Conservation (phyloP, 2,329 filamentous ascomycete species). For the Plectosphaerella plurivora region DNA sequence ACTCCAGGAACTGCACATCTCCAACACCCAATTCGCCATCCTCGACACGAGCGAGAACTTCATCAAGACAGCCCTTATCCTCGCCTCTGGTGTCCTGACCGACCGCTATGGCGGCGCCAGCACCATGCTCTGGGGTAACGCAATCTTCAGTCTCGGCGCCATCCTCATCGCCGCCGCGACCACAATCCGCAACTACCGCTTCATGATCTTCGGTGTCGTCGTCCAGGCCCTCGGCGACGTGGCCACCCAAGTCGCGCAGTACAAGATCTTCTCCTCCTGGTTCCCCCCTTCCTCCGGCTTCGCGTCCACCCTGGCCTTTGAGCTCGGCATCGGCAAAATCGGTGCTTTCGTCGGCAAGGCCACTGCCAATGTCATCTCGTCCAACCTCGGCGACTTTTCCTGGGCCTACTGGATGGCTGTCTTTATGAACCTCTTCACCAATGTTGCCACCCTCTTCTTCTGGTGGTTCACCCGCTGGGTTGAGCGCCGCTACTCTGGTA, state of each 20-base stretch:
- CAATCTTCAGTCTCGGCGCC: slow-evolving; percentile 52
- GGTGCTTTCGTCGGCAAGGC: slow-evolving; percentile 57
- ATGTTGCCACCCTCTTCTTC: slow-evolving; percentile 46
- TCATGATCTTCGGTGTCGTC: slow-evolving; percentile 56
- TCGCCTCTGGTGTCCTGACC: slow-evolving; percentile 50
- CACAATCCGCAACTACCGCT: slow-evolving; percentile 49
- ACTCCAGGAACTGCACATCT: slow-evolving; percentile 44
- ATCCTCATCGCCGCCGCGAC: slow-evolving; percentile 56
- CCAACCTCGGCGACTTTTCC: slow-evolving; percentile 52
- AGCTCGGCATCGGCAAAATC: slow-evolving; percentile 57
- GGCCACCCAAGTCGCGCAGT: slow-evolving; percentile 59
- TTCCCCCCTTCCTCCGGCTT: slow-evolving; percentile 59
- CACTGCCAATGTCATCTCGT: slow-evolving; percentile 55
- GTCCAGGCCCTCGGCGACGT: slow-evolving; percentile 57
- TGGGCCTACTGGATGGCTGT: slow-evolving; percentile 61
- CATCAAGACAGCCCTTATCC: slow-evolving; percentile 54
- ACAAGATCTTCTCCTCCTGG: slow-evolving; percentile 63
- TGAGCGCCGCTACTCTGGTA: slow-evolving; percentile 39
- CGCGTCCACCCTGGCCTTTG: slow-evolving; percentile 56
- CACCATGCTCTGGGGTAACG: slow-evolving; percentile 57
- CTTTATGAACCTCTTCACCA: slow-evolving; percentile 62
- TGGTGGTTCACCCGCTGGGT: slow-evolving; percentile 51
- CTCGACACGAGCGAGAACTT: slow-evolving; percentile 59
- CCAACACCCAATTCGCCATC: slow-evolving; percentile 55
- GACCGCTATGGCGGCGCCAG: slow-evolving; percentile 55